Evolutionary conservation across 2,329 filamentous ascomycete species (phyloP).

Genomic region (Ceratocystis colombiana): DNA sequence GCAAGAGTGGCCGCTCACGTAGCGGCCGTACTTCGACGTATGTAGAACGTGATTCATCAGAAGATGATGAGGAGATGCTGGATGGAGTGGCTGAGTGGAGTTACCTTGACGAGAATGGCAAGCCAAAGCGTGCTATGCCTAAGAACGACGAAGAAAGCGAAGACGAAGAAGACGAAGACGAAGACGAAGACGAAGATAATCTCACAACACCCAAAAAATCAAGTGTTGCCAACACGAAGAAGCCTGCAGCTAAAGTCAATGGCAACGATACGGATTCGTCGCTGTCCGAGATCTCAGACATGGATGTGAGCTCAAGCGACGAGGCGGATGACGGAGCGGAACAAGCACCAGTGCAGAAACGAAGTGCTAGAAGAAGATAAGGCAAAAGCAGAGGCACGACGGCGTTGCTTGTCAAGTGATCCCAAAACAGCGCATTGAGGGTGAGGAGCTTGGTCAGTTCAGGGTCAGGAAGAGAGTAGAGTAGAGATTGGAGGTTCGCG

Average conservation of each 20-base stretch:
- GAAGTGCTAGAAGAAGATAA: constrained; percentile 15
- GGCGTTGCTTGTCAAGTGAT: not conserved
- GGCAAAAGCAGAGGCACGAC: not conserved
- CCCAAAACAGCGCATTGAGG: not conserved
- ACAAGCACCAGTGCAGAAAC: not conserved
- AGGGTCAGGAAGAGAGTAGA: not conserved
- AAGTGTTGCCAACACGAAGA: not conserved
- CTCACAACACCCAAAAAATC: constrained; percentile 5
- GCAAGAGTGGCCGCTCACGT: constrained; percentile 46
- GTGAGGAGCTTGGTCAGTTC: not conserved
- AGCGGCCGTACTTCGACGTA: constrained; percentile 37
- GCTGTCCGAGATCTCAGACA: constrained; percentile 24
- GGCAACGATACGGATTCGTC: constrained; percentile 23
- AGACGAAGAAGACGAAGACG: constrained; percentile 27
- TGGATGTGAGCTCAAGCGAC: constrained; percentile 18
- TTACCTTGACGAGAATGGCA: constrained; percentile 36
- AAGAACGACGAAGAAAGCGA: constrained; percentile 26
- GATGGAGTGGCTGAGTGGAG: constrained; percentile 51
- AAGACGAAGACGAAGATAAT: constrained; percentile 26
- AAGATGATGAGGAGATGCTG: constrained; percentile 53
- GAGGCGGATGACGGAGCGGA: constrained; percentile 10
- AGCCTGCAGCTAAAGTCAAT: not conserved
- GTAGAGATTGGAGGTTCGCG: not conserved
- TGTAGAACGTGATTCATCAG: constrained; percentile 47
- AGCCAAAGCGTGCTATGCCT: constrained; percentile 24